A percentile compares a stretch with the other conserved stretches of the same genome.
phyloP scores from a whole-genome alignment of 495 filamentous ascomycete genomes.

The Trichoderma erinaceum region DNA sequence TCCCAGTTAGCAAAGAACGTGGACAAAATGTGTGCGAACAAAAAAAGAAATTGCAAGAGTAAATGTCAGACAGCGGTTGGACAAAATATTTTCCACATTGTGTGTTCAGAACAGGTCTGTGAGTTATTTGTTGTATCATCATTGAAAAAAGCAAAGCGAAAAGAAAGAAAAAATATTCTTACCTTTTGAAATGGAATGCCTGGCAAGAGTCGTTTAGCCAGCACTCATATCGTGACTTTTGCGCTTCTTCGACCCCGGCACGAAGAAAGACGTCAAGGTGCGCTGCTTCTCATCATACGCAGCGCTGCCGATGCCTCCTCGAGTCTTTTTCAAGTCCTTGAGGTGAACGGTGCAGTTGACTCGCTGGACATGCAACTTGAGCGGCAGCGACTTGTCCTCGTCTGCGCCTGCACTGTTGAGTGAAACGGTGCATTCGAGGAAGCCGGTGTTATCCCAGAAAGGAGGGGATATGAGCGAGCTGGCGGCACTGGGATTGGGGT shows the following conservation, averaged over 20 bases:
- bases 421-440: constrained; percentile 21
- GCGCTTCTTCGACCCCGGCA: constrained; percentile 18
- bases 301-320: constrained; percentile 70
- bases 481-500: constrained; percentile 14
- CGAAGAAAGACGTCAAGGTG: constrained; percentile 70
- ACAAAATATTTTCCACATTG: constrained; percentile 55
- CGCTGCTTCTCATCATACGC: constrained; percentile 65
- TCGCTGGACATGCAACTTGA: constrained; percentile 38
- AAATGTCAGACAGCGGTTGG: constrained; percentile 74
- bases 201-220: constrained; percentile 1
- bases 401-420: constrained; percentile 18
- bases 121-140: constrained; percentile 61
- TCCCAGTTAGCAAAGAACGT: constrained; percentile 24
- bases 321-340: constrained; percentile 62
- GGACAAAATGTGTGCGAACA: constrained; percentile 15
- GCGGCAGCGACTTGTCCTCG: constrained; percentile 1
- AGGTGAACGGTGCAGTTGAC: constrained; percentile 66
- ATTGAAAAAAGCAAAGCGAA: constrained; percentile 32
- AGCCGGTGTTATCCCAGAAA: constrained; percentile 42
- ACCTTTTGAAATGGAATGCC: constrained; percentile 19
- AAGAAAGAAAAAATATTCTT: constrained; percentile 26
- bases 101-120: constrained; percentile 76
- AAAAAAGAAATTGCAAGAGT: constrained; percentile 15
- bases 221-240: constrained; percentile 12
- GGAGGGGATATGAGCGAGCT: constrained; percentile 11